Evolutionary conservation across 2,329 filamentous ascomycete species (phyloP).

Genomic region (Lachnellula arida): DNA sequence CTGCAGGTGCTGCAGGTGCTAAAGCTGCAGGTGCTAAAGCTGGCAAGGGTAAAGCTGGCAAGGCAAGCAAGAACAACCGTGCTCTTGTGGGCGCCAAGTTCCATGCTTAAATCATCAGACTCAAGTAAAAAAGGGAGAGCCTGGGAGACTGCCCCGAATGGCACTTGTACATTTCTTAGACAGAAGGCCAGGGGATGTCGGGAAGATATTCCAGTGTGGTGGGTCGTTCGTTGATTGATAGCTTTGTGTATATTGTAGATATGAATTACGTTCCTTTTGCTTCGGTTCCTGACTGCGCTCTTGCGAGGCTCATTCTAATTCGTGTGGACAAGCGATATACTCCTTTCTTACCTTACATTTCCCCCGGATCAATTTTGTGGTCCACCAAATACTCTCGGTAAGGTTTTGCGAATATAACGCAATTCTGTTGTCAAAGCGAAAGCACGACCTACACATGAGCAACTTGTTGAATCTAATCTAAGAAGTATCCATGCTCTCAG

Average conservation of each 20-base stretch:
- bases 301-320: too few species aligned
- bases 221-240: not conserved
- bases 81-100: constrained; percentile 6
- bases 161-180: not conserved
- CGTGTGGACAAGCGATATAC: too few species aligned
- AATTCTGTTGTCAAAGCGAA: too few species aligned
- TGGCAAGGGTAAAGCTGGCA: not conserved
- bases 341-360: too few species aligned
- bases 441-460: too few species aligned
- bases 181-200: too few species aligned
- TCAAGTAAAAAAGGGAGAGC: not conserved
- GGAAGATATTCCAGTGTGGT: not conserved
- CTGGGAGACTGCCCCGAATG: not conserved
- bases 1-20: not conserved
- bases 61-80: constrained; percentile 1
- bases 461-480: too few species aligned
- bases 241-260: not conserved
- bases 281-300: not conserved
- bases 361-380: too few species aligned
- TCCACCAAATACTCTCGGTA: too few species aligned
- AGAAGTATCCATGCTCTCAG: too few species aligned
- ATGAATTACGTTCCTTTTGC: not conserved
- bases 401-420: too few species aligned
- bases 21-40: not conserved
- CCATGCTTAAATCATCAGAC: constrained; percentile 5